phyloP scores from a whole-genome alignment of 2,329 filamentous ascomycete species.

The Colletotrichum echinochloae region DNA sequence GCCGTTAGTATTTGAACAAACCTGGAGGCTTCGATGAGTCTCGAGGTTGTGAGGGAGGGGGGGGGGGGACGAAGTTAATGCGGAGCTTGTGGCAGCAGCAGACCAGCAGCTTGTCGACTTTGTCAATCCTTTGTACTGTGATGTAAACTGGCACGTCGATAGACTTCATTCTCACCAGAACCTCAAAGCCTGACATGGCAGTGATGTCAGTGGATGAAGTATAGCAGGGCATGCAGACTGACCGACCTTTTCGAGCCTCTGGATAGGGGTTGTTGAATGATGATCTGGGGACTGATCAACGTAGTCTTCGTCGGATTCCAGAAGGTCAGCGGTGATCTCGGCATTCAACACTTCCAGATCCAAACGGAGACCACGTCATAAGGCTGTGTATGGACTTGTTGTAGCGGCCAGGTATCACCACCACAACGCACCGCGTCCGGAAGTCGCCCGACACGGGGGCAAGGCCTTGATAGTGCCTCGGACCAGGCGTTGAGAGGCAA shows the following conservation, averaged over 20 bases:
- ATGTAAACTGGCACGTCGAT: constrained; percentile 78
- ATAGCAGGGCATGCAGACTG: not conserved
- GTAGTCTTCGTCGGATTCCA: constrained; percentile 77
- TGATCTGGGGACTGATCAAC: constrained; percentile 55
- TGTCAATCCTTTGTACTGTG: constrained; percentile 91
- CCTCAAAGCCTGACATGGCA: constrained; percentile 77
- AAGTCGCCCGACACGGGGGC: constrained; percentile 70
- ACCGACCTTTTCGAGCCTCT: constrained; percentile 49
- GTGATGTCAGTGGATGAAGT: constrained; percentile 54
- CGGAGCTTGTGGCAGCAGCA: constrained; percentile 67
- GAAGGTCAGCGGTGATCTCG: constrained; percentile 51
- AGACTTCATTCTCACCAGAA: constrained; percentile 71
- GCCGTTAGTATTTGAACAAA: not conserved
- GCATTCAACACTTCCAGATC: constrained; percentile 58
- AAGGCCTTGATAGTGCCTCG: constrained; percentile 67
- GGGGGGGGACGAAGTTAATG: constrained; percentile 71
- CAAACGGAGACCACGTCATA: constrained; percentile 53
- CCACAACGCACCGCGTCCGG: constrained; percentile 73
- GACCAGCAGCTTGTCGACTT: constrained; percentile 82
- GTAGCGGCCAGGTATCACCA: constrained; percentile 72
- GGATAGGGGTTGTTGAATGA: constrained; percentile 70
- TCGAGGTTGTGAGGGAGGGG: constrained; percentile 52
- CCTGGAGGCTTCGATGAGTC: constrained; percentile 14
- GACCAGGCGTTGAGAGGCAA: constrained; percentile 63
- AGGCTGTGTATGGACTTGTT: constrained; percentile 9